Conservation (phyloP, 225 moss, liverwort and hornwort species). For the Sphagnum tenellum region DNA sequence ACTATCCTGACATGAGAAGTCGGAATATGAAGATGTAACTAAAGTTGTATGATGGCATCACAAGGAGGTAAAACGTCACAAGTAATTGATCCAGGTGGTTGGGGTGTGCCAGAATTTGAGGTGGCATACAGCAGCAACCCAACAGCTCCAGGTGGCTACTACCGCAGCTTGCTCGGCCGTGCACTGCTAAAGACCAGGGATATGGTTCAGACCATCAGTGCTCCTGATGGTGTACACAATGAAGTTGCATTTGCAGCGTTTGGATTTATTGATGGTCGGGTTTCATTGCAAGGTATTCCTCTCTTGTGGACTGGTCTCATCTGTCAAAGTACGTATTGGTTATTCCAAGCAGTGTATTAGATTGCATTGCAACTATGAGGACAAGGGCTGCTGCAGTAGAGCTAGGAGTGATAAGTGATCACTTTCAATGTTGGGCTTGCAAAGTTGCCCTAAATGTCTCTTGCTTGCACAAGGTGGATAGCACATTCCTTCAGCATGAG, state of each 20-base stretch:
- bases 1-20: no score
- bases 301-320: not conserved
- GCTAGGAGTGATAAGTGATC: no score
- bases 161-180: slow-evolving; percentile 78
- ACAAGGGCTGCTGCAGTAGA: no score
- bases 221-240: slow-evolving; percentile 60
- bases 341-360: no score
- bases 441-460: no score
- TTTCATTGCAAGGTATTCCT: slow-evolving; percentile 59
- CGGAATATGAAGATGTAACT: no score
- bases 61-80: not conserved
- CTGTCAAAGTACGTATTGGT: no score
- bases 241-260: slow-evolving; percentile 67
- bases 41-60: not conserved
- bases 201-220: slow-evolving; percentile 67
- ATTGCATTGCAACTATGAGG: no score
- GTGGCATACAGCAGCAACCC: slow-evolving; percentile 84
- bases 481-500: no score
- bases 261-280: slow-evolving; percentile 63
- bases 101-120: slow-evolving; percentile 59
- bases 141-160: slow-evolving; percentile 77
- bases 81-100: not conserved
- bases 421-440: no score
- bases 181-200: slow-evolving; percentile 67
- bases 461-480: no score